A percentile compares a stretch with the other conserved stretches of the same genome.
These are phyloP conservation scores for Silene vulgaris DNA, from an alignment of 179 eudicot species.

Conservation along the genomic window DNA sequence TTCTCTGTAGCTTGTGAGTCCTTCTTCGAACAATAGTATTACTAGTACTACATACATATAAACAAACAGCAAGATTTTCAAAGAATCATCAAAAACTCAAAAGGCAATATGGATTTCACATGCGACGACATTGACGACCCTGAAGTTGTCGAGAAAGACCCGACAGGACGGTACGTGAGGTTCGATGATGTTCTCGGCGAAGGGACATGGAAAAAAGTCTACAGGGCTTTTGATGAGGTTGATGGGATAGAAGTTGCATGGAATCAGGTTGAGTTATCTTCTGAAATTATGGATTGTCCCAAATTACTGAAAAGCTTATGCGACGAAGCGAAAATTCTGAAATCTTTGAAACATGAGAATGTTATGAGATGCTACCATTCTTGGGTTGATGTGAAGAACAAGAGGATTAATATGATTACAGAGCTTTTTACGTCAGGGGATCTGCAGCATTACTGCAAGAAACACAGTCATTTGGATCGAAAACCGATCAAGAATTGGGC, in stretches of 20 bases:
- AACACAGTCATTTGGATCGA: constrained; percentile 22
- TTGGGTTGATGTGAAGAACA: constrained; percentile 56
- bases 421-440: constrained; percentile 67
- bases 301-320: constrained; percentile 27
- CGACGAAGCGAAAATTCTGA: constrained; percentile 25
- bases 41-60: no score
- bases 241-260: constrained; percentile 57
- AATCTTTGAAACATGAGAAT: constrained; percentile 32
- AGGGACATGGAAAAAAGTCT: constrained; percentile 24
- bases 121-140: background rate
- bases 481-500: constrained; percentile 36
- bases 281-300: constrained; percentile 26
- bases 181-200: constrained; percentile 7
- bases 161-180: constrained; percentile 21
- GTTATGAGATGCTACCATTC: constrained; percentile 43
- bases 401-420: constrained; percentile 60
- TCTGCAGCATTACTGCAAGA: constrained; percentile 45
- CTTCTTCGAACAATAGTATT: constrained; percentile 15
- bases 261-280: constrained; percentile 36
- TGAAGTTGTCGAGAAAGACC: constrained; percentile 21
- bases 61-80: background rate
- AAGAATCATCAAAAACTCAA: no score
- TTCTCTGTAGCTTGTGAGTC: constrained; percentile 20
- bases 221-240: constrained; percentile 49
- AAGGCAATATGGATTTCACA: background rate